Evolutionary conservation across 306 rosid genomes (phyloP), one percentile per base, ranked within the genome.

Genomic region (Fragaria iinumae): DNA sequence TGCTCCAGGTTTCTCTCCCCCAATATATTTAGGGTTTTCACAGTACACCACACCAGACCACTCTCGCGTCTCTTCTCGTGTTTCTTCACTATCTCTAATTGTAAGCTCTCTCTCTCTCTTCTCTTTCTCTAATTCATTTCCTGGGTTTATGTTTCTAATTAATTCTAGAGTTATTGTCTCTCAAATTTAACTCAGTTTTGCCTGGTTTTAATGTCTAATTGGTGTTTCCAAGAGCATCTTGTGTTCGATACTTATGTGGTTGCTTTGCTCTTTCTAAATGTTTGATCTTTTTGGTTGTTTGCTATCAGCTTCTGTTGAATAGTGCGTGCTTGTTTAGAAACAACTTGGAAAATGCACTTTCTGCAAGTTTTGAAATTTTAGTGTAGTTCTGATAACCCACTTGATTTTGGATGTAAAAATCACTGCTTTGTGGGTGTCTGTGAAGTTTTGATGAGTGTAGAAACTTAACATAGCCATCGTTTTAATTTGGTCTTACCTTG

Each of bases 21-120:
- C 64, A 50, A 6, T 65, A 71, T 76, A 76, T 74, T 74, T 87
- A 81, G 84, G 86, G 88, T 76, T 84, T 84, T 56, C 60, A 49
- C 55, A 49, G 55, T 16, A 4, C 20, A 49, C 55, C 55, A 16
- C 7, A 16, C 55, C 55, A 14, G 70, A 80, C 67, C 64, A 67
- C 39, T 78, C 52, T 78, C 52, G 27, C 80, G 67, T 25, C 76
- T 45, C 47, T 76, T 50, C 45, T 70, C 32, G 45, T 52, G 56
- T 18, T 55, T 69, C 82, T 3, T 68, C 80, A 10, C 32, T 47
- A 38, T 65, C 29, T 38, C 63, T 38, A 49, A 60, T 18, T 32
- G 87, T 86, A 78, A 71, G 72, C 45, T 60, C 36, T 32, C 45
- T 60, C 34, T 60, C 27, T 55, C 67, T 25, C 34, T 57, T 50